These are phyloP conservation scores for Trametes gibbosa DNA, from an alignment of 768 basidiomycete genomes.

Conservation along the genomic window DNA sequence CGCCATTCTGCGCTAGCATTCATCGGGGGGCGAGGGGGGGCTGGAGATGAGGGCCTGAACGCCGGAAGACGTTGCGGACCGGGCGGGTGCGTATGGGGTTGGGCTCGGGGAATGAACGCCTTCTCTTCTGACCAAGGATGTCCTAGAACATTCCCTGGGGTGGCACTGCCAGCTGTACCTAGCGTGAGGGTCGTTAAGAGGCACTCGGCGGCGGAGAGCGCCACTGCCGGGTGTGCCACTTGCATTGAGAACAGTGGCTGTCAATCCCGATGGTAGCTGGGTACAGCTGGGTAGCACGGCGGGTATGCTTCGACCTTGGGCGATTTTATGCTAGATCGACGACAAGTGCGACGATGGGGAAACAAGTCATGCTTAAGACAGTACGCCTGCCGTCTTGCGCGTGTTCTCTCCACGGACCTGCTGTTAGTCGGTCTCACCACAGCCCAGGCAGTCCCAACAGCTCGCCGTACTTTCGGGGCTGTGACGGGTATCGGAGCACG, in stretches of 20 bases:
- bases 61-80: constrained; percentile 2
- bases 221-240: not conserved
- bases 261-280: not conserved
- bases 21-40: not conserved
- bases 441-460: not conserved
- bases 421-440: not conserved
- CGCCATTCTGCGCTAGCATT: not conserved
- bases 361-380: not conserved
- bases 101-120: constrained; percentile 7
- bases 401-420: not conserved
- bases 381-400: not conserved
- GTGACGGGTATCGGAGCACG: constrained; percentile 1
- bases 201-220: not conserved
- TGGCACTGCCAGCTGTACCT: constrained; percentile 12
- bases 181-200: not conserved
- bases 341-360: not conserved
- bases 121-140: constrained; percentile 8
- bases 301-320: not conserved
- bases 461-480: not conserved
- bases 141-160: not conserved
- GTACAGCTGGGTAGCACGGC: not conserved
- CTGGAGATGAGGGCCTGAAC: constrained; percentile 6
- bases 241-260: not conserved
- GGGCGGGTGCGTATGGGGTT: not conserved
- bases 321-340: not conserved